Percentiles rank a stretch among this genome's conserved stretches.
Conservation (phyloP, 208 protist genomes). For the Crithidia expoeki region DNA sequence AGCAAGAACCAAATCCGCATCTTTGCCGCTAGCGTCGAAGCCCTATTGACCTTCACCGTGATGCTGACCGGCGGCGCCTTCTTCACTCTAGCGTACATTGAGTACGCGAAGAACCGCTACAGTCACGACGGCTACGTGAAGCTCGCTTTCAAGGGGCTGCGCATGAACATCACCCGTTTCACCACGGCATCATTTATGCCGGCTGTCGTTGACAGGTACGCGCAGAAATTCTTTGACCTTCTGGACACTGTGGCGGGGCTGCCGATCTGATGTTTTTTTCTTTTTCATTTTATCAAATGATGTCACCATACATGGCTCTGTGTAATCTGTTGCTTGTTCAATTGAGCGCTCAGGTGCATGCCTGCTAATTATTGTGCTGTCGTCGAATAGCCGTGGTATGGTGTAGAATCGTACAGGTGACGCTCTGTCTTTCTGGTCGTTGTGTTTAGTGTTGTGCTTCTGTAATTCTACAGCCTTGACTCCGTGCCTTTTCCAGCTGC, state of each 20-base stretch:
- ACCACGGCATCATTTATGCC: constrained; percentile 49
- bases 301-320: no score
- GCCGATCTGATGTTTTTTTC: constrained; percentile 28
- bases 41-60: constrained; percentile 68
- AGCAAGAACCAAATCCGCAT: constrained; percentile 40
- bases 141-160: constrained; percentile 66
- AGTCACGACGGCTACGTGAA: constrained; percentile 66
- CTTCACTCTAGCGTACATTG: constrained; percentile 79
- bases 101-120: constrained; percentile 83
- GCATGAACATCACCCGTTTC: constrained; percentile 61
- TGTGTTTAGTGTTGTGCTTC: no score
- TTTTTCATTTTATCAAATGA: constrained; percentile 18
- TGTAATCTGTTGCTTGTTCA: no score
- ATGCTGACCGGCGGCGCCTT: constrained; percentile 71
- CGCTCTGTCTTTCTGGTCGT: no score
- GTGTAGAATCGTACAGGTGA: no score
- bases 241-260: constrained; percentile 47
- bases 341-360: no score
- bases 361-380: no score
- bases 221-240: constrained; percentile 74
- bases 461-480: no score
- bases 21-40: constrained; percentile 63
- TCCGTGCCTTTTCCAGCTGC: no score
- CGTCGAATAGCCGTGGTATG: no score
- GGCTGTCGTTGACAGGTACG: constrained; percentile 44